Percentiles rank a stretch among this genome's conserved stretches.
Evolutionary conservation across 257 asterid genomes (phyloP).

Genomic region (Datura wrightii): DNA sequence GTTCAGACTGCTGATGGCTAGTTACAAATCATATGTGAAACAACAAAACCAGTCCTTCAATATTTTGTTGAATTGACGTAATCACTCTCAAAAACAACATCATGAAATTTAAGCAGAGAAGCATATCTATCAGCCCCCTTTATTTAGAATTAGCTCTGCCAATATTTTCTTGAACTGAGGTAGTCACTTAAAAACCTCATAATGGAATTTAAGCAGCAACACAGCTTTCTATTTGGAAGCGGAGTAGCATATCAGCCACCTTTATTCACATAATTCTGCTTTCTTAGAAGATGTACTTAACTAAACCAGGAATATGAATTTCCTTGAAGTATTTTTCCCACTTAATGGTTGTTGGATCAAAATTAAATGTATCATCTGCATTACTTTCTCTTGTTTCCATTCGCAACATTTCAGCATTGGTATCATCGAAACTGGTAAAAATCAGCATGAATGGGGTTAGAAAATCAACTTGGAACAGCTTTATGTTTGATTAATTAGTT

Average conservation of each 20-base stretch:
- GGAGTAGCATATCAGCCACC: not conserved
- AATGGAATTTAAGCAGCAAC: not conserved
- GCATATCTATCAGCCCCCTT: not conserved
- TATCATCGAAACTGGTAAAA: not conserved
- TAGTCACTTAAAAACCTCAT: not conserved
- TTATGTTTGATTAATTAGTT: not conserved
- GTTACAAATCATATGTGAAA: not conserved
- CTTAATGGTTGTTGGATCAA: conserved; percentile 38
- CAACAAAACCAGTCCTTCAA: not conserved
- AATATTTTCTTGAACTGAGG: not conserved
- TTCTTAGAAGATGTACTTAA: conserved; percentile 6
- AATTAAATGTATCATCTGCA: conserved; percentile 34
- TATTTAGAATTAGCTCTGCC: too few relatives aligned
- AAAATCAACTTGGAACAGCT: not conserved
- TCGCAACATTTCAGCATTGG: not conserved
- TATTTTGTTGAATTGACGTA: too few relatives aligned
- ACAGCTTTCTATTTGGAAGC: not conserved
- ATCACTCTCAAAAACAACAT: not conserved
- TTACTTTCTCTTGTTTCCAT: conserved; percentile 1
- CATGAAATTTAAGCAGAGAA: not conserved
- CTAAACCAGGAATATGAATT: conserved; percentile 30
- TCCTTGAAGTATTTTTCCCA: conserved; percentile 34
- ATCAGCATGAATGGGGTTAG: not conserved
- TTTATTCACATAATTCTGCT: not conserved
- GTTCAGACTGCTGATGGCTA: too few relatives aligned